Evolutionary conservation across 805 yeast genomes (phyloP), one percentile per base, ranked within the genome.

Genomic region (Candida xyloterini): DNA sequence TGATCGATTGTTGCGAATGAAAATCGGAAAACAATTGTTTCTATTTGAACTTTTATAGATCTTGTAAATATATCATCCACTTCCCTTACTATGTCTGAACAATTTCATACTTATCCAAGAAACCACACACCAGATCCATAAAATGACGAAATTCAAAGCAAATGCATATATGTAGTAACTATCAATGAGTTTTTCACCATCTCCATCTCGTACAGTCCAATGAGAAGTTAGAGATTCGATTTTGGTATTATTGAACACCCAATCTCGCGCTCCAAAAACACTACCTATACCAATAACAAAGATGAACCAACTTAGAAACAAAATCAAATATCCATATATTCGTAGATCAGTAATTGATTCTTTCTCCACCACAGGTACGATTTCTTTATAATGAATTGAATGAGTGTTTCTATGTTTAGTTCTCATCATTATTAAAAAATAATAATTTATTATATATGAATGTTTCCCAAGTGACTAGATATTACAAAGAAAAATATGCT

Each of bases 91-190:
- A 55, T 86, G 93, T 40, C 88, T 68, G 62, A 86, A 86, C 41
- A 85, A 64, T 59, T 86, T 86, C 73, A 85, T 70, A 26, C 93
- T 90, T 31, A 79, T 68, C 95, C 95, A 86, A 9, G 89, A 77
- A 3, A 74, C 63, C 8, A 79, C 62, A 29, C 89, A 77, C 95
- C 95, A 85, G 5, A 78, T 58, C 84, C 85, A 79, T 3, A 64
- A 34, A 4, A 64, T 51, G 15, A 58, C 63, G 38, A 59, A 62
- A 27, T 55, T 62, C 15, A 64, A 45, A 16, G 60, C 55, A 30
- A 64, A 53, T 7, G 52, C 41, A 40, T 55, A 57, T 2, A 63
- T 42, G 30, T 62, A 61, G 41, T 65, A 65, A 25, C 56, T 53
- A 25, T 55, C 56, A 7, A 57, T 30, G 4, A 53, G 46, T 10